A percentile compares a stretch with the other conserved stretches of the same genome.
Evolutionary conservation across 495 filamentous ascomycete species (phyloP).

Genomic region (Talaromyces liani): DNA sequence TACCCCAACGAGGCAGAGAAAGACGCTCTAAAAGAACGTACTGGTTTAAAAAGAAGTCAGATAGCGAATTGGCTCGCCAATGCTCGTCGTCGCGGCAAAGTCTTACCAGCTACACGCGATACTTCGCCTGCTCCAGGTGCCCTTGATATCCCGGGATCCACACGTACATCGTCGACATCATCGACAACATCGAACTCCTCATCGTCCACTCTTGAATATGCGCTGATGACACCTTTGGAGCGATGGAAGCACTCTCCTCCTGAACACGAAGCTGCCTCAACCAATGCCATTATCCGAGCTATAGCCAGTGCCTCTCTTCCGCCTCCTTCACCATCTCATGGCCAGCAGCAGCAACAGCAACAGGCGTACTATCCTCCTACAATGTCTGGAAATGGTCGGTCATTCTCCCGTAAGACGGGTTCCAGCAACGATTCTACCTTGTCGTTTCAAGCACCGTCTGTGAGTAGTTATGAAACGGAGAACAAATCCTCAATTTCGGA

Average conservation of each 20-base stretch:
- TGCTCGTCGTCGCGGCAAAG: constrained; percentile 69
- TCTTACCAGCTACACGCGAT: constrained; percentile 48
- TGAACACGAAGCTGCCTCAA: constrained; percentile 77
- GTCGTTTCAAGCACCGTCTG: constrained; percentile 59
- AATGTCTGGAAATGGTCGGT: constrained; percentile 31
- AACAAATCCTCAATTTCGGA: constrained; percentile 55
- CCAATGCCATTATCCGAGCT: constrained; percentile 71
- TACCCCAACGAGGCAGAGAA: constrained; percentile 81
- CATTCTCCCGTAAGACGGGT: constrained; percentile 46
- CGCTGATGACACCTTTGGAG: constrained; percentile 70
- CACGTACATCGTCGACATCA: constrained; percentile 8
- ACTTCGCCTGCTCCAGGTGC: constrained; percentile 52
- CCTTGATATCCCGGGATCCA: constrained; percentile 58
- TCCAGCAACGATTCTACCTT: constrained; percentile 63
- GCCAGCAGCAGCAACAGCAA: constrained; percentile 19
- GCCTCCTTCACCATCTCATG: constrained; percentile 26
- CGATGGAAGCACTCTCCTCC: constrained; percentile 82
- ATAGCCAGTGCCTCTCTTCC: constrained; percentile 53
- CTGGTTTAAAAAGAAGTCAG: constrained; percentile 67
- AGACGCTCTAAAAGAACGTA: constrained; percentile 60
- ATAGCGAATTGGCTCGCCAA: constrained; percentile 87
- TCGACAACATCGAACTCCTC: constrained; percentile 33
- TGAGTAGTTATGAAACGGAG: constrained; percentile 59
- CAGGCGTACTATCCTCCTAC: constrained; percentile 3
- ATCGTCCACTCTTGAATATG: constrained; percentile 5